A percentile compares a stretch with the other conserved stretches of the same genome.
These are phyloP conservation scores for Ascosphaera aggregata DNA, from an alignment of 2,329 filamentous ascomycete species.

Conservation along the genomic window DNA sequence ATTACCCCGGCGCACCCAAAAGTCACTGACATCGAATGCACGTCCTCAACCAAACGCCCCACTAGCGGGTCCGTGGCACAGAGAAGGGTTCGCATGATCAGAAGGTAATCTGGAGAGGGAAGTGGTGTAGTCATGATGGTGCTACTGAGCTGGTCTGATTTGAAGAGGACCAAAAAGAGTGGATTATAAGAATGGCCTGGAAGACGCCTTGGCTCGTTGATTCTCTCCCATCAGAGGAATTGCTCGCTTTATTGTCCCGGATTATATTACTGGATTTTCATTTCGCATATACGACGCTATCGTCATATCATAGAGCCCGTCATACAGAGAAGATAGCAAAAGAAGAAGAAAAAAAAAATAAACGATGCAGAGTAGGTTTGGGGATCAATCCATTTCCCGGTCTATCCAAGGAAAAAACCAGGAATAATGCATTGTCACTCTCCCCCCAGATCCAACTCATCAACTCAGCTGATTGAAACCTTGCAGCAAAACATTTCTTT, in stretches of 20 bases:
- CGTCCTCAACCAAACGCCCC: neutral
- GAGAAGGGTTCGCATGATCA: neutral
- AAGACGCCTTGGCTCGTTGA: neutral
- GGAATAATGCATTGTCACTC: no score
- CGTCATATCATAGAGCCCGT: no score
- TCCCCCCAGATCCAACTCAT: neutral
- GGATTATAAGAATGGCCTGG: neutral
- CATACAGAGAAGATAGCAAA: no score
- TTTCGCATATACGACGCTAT: no score
- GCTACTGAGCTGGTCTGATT: no score
- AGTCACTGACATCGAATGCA: neutral
- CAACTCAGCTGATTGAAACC: constrained; percentile 1
- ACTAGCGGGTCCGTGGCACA: neutral
- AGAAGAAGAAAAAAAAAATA: no score
- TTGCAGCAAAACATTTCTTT: constrained; percentile 57
- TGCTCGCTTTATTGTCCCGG: no score
- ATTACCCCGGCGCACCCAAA: neutral
- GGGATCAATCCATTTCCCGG: constrained; percentile 1
- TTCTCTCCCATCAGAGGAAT: neutral
- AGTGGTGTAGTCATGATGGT: no score
- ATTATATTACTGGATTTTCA: no score
- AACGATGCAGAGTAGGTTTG: constrained; percentile 15
- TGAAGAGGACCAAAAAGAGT: no score
- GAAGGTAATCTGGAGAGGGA: neutral
- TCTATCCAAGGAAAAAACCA: no score